These are phyloP conservation scores for Collybiopsis confluens DNA, from an alignment of 768 basidiomycete genomes.

Conservation along the genomic window DNA sequence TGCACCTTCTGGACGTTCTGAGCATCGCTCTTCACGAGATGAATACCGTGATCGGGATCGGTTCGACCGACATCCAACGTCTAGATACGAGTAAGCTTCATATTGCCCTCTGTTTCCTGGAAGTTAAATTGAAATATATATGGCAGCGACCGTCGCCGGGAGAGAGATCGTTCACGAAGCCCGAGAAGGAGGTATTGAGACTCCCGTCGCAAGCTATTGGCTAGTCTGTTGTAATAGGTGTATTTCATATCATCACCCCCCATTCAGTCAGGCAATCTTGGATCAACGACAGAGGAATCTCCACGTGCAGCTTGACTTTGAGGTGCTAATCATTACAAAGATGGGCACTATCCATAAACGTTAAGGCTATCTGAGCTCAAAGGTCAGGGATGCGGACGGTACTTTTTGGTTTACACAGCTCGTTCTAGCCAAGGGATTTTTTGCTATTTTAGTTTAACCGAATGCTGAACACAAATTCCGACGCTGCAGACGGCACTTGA, in stretches of 20 bases:
- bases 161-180: conserved; percentile 71
- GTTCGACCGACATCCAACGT: conserved; percentile 63
- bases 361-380: too few relatives aligned
- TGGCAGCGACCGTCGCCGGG: conserved; percentile 61
- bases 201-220: too few relatives aligned
- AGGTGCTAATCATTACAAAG: neutral
- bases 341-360: too few relatives aligned
- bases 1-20: conserved; percentile 39
- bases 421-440: too few relatives aligned
- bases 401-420: too few relatives aligned
- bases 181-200: conserved; percentile 51
- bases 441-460: too few relatives aligned
- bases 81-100: conserved; percentile 69
- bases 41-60: conserved; percentile 61
- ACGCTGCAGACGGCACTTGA: too few relatives aligned
- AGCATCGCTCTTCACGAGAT: conserved; percentile 57
- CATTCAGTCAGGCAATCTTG: conserved; percentile 1
- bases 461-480: too few relatives aligned
- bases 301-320: too few relatives aligned
- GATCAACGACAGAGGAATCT: neutral
- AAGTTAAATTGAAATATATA: conserved; percentile 16
- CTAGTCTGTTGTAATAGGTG: neutral
- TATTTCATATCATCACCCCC: conserved; percentile 1
- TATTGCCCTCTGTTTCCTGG: conserved; percentile 17
- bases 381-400: too few relatives aligned